Evolutionary conservation across 2,329 filamentous ascomycete genomes (phyloP).

Genomic region (Chaetomiaceae sp.): DNA sequence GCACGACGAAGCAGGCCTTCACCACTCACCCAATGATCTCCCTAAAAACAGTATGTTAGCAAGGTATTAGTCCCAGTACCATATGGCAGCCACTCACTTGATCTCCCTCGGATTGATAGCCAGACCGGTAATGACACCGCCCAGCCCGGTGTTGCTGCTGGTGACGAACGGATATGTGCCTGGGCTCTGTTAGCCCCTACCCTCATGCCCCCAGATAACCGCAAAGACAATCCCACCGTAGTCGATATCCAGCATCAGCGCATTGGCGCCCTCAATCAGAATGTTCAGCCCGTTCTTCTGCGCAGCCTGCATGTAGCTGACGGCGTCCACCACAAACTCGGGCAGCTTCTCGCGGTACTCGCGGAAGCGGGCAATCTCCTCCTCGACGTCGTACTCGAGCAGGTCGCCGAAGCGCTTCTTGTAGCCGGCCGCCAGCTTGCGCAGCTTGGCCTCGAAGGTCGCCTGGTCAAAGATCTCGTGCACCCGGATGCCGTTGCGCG

Average conservation of each 20-base stretch:
- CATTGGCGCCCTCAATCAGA: constrained; percentile 64
- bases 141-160: constrained; percentile 56
- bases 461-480: constrained; percentile 64
- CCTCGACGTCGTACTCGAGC: constrained; percentile 59
- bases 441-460: constrained; percentile 62
- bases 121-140: constrained; percentile 60
- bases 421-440: constrained; percentile 57
- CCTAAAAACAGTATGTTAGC: constrained; percentile 22
- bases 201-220: constrained; percentile 3
- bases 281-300: constrained; percentile 57
- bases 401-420: constrained; percentile 60
- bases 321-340: constrained; percentile 62
- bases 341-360: constrained; percentile 54
- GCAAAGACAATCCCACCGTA: constrained; percentile 33
- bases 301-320: constrained; percentile 58
- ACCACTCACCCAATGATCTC: constrained; percentile 48
- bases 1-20: not conserved
- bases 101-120: constrained; percentile 58
- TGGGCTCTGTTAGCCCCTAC: constrained; percentile 21
- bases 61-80: not conserved
- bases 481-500: constrained; percentile 60
- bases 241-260: constrained; percentile 63
- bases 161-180: constrained; percentile 41
- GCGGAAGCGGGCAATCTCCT: constrained; percentile 61
- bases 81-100: constrained; percentile 23